Conservation (phyloP, 139 green algal species). For the Medakamo hakoo region DNA sequence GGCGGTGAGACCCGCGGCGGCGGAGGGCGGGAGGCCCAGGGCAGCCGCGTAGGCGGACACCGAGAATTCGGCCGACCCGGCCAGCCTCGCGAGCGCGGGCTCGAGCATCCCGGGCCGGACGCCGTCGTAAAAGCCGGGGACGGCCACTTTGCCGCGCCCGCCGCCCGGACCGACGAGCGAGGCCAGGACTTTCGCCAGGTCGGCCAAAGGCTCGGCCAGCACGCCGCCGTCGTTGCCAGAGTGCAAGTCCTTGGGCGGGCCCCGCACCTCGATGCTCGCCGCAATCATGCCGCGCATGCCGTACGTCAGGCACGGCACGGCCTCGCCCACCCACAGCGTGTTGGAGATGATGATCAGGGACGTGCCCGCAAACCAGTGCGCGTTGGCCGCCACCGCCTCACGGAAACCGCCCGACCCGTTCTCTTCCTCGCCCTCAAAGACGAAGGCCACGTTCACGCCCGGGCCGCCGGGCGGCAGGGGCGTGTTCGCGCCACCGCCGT, state of each 20-base stretch:
- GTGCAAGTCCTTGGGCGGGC: slow-evolving; percentile 74
- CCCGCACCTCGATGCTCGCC: slow-evolving; percentile 45
- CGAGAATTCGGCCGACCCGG: slow-evolving; percentile 41
- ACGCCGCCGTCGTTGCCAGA: slow-evolving; percentile 87
- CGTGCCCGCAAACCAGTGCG: slow-evolving; percentile 56
- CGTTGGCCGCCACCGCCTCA: slow-evolving; percentile 52
- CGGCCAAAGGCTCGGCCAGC: slow-evolving; percentile 79
- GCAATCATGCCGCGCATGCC: slow-evolving; percentile 78
- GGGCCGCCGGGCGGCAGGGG: too few relatives aligned
- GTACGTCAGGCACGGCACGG: slow-evolving; percentile 84
- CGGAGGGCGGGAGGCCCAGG: slow-evolving; percentile 37
- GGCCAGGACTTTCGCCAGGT: slow-evolving; percentile 60
- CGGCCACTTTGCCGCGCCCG: slow-evolving; percentile 22
- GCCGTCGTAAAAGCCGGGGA: slow-evolving; percentile 68
- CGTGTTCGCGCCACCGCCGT: slow-evolving; percentile 2
- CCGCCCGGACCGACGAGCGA: slow-evolving; percentile 51
- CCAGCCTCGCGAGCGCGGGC: slow-evolving; percentile 36
- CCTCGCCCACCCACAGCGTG: slow-evolving; percentile 82
- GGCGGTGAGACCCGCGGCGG: slow-evolving; percentile 17
- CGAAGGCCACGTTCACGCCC: slow-evolving; percentile 82
- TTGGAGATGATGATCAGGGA: slow-evolving; percentile 74
- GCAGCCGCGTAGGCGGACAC: slow-evolving; percentile 33
- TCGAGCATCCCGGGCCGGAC: slow-evolving; percentile 52
- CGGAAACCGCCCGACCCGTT: slow-evolving; percentile 62
- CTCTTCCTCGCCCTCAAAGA: slow-evolving; percentile 88